These are phyloP conservation scores for Citrus sinensis DNA, from an alignment of 345 rosid species.

Conservation along the genomic window DVS_A1.0 CM039168.1:16769501-16770000, in stretches of 20 bases:
- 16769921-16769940: no score
- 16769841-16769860: not conserved
- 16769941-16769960: not conserved
- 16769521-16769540: not conserved
- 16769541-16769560: not conserved
- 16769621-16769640: not conserved
- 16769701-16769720: not conserved
- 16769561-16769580: not conserved
- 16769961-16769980: not conserved
- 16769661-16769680: no score
- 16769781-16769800: not conserved
- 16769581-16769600: not conserved
- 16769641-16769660: not conserved
- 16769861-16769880: not conserved
- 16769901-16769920: not conserved
- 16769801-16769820: not conserved
- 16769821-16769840: not conserved
- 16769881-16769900: not conserved
- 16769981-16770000: not conserved
- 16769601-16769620: not conserved
- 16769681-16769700: not conserved
- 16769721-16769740: not conserved
- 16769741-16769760: not conserved
- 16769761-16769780: not conserved
- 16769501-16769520: constrained; percentile 31